Percentiles rank a stretch among this genome's conserved stretches.
Conservation (phyloP, 2,329 filamentous ascomycete species). For the Aspergillus latus region DNA sequence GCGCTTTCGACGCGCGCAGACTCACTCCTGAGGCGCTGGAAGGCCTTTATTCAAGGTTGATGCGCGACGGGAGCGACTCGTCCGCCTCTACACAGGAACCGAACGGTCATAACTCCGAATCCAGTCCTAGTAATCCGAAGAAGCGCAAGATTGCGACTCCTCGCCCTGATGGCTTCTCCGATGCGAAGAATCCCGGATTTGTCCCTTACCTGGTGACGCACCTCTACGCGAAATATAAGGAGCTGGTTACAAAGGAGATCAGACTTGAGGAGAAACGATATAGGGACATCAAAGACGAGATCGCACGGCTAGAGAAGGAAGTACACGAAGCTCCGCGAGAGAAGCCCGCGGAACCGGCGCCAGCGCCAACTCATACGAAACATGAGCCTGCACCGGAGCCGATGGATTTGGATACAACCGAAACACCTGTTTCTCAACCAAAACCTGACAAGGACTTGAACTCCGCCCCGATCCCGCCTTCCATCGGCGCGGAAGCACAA, state of each 20-base stretch:
- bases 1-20: conserved; percentile 69
- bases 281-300: conserved; percentile 63
- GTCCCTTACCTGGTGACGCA: conserved; percentile 70
- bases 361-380: conserved; percentile 16
- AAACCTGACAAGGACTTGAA: conserved; percentile 12
- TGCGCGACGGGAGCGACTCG: conserved; percentile 69
- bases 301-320: conserved; percentile 65
- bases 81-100: conserved; percentile 30
- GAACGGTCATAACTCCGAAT: conserved; percentile 28
- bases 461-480: conserved; percentile 10
- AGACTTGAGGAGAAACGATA: conserved; percentile 71
- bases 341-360: not conserved
- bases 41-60: conserved; percentile 71
- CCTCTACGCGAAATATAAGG: conserved; percentile 73
- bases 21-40: conserved; percentile 76
- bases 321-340: conserved; percentile 48
- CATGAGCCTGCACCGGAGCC: conserved; percentile 22
- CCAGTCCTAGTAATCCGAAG: conserved; percentile 53
- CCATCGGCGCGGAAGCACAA: conserved; percentile 3
- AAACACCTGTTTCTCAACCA: conserved; percentile 16
- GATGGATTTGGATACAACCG: conserved; percentile 33
- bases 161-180: conserved; percentile 62
- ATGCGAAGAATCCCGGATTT: conserved; percentile 64
- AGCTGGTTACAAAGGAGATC: conserved; percentile 68
- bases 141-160: conserved; percentile 75